Evolutionary conservation across 176 grass and related monocot species (phyloP).

Genomic region (Puccinellia tenuiflora): DNA sequence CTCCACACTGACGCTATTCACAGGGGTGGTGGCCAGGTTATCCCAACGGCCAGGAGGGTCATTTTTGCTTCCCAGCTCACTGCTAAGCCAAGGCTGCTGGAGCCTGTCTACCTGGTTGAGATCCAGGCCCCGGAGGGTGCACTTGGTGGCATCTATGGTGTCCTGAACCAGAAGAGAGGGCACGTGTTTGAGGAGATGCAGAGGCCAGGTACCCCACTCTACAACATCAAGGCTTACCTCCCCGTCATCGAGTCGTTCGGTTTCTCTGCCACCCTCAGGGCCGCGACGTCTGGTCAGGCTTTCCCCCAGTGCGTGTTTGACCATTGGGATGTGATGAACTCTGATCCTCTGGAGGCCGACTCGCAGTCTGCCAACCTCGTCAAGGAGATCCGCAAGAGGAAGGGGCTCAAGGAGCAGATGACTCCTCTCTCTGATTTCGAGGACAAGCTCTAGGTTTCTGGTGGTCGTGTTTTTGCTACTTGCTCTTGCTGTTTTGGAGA

Average conservation of each 20-base stretch:
- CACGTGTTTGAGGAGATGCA: constrained; percentile 64
- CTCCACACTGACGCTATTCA: constrained; percentile 85
- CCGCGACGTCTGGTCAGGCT: constrained; percentile 57
- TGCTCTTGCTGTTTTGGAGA: background rate
- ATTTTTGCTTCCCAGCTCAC: constrained; percentile 78
- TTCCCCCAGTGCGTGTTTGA: constrained; percentile 65
- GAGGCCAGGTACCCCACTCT: constrained; percentile 55
- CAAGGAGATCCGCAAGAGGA: constrained; percentile 45
- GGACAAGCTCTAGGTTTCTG: constrained; percentile 46
- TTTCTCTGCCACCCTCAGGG: constrained; percentile 36
- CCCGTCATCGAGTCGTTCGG: constrained; percentile 53
- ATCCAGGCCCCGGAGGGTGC: constrained; percentile 77
- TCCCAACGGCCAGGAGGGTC: constrained; percentile 67
- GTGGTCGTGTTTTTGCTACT: background rate
- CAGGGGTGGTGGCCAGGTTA: constrained; percentile 76
- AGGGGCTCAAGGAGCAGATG: constrained; percentile 76
- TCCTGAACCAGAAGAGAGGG: constrained; percentile 72
- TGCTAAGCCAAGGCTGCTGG: constrained; percentile 74
- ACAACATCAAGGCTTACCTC: constrained; percentile 84
- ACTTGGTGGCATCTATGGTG: constrained; percentile 62
- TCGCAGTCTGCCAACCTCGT: constrained; percentile 44
- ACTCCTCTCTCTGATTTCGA: constrained; percentile 60
- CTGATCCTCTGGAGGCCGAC: constrained; percentile 48
- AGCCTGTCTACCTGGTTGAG: constrained; percentile 79
- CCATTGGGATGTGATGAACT: constrained; percentile 61